phyloP scores from a whole-genome alignment of 306 rosid genomes.

The Malus orientalis region DNA sequence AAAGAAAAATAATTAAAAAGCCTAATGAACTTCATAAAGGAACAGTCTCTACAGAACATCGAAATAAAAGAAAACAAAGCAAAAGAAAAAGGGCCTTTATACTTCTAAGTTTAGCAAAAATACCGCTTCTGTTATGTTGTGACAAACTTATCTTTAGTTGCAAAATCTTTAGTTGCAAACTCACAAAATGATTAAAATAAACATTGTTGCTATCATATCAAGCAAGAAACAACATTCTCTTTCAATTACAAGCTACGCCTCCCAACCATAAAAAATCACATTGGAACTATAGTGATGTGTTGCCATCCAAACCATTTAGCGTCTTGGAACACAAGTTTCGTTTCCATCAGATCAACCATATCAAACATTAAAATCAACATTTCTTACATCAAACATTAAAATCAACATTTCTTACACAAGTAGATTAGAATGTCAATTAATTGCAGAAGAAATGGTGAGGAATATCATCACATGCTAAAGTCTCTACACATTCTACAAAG shows the following conservation, averaged over 20 bases:
- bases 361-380: background rate
- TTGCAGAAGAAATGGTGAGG: background rate
- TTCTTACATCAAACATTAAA: background rate
- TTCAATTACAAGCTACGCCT: background rate
- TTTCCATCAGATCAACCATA: conserved; percentile 1
- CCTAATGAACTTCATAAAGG: background rate
- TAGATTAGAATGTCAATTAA: background rate
- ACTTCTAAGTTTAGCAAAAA: background rate
- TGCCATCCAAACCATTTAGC: background rate
- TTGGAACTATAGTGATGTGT: background rate
- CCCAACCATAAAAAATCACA: background rate
- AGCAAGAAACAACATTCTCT: background rate
- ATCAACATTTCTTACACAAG: background rate
- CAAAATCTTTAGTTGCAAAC: background rate
- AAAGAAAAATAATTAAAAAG: background rate
- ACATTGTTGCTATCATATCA: background rate
- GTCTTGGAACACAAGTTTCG: background rate
- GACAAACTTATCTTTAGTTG: background rate
- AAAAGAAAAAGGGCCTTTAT: background rate
- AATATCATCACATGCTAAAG: too few species aligned
- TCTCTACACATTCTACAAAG: background rate
- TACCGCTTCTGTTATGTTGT: background rate
- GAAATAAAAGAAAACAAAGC: background rate
- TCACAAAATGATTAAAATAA: background rate
- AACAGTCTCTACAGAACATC: background rate